A percentile compares a stretch with the other conserved stretches of the same genome.
phyloP scores from a whole-genome alignment of 129 eudicot genomes.

The Flaveria ramosissima region DNA sequence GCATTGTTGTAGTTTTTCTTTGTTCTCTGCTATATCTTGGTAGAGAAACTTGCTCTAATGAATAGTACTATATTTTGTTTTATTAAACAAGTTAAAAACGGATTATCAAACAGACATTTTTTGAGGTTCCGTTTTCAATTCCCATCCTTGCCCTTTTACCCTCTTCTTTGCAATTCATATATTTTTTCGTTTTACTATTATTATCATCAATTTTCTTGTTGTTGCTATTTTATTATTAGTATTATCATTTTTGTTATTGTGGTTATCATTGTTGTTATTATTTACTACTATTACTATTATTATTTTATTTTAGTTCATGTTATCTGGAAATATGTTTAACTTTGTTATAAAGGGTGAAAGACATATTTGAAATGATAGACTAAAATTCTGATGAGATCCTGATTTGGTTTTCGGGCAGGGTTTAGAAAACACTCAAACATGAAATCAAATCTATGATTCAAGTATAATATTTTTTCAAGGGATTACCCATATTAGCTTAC shows the following conservation, averaged over 20 bases:
- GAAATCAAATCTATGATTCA: not conserved
- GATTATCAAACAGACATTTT: not conserved
- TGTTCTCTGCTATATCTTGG: not conserved
- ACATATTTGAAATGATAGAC: not conserved
- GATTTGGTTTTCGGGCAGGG: not conserved
- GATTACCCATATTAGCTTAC: not conserved
- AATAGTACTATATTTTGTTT: not conserved
- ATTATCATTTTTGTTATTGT: not conserved
- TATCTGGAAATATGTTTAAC: not conserved
- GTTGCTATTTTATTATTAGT: not conserved
- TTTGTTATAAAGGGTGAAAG: not conserved
- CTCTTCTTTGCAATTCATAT: not conserved
- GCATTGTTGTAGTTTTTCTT: constrained; percentile 3
- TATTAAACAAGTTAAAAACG: not conserved
- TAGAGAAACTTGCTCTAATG: not conserved
- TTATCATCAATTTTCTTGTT: too few relatives aligned
- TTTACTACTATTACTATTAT: not conserved
- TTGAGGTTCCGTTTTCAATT: not conserved
- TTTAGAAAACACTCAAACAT: not conserved
- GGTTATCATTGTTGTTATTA: not conserved
- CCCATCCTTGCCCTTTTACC: constrained; percentile 5
- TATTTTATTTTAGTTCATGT: not conserved
- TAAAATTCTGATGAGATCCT: not conserved
- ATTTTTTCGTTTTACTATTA: not conserved
- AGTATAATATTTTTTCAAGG: not conserved